A percentile compares a stretch with the other conserved stretches of the same genome.
phyloP scores from a whole-genome alignment of 768 basidiomycete species.

The Lactarius sanguifluus region DNA sequence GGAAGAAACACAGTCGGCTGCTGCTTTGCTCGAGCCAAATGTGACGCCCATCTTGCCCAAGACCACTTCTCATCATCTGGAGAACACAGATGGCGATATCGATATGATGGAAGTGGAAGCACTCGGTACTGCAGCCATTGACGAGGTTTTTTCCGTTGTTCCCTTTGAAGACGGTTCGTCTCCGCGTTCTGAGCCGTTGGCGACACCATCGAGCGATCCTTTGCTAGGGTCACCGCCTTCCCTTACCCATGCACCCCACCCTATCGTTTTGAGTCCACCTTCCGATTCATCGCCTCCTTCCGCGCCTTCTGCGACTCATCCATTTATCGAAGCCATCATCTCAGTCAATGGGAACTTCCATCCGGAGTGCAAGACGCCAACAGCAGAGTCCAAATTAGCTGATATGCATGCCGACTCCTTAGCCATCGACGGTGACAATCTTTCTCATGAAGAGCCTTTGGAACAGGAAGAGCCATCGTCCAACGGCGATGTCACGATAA shows the following conservation, averaged over 20 bases:
- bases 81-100: slow-evolving; percentile 22
- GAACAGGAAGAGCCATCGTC: neutral
- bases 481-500: slow-evolving; percentile 8
- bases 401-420: slow-evolving; percentile 6
- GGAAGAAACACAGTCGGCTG: slow-evolving; percentile 33
- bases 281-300: slow-evolving; percentile 6
- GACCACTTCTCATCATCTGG: slow-evolving; percentile 4
- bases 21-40: slow-evolving; percentile 16
- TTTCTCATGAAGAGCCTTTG: slow-evolving; percentile 1
- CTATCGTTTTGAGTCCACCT: slow-evolving; percentile 16
- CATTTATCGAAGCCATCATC: slow-evolving; percentile 16
- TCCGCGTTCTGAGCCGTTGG: slow-evolving; percentile 19
- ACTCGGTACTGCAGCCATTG: slow-evolving; percentile 1
- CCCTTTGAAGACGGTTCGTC: slow-evolving; percentile 17
- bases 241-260: neutral
- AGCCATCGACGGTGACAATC: slow-evolving; percentile 1
- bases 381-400: neutral
- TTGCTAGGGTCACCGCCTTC: slow-evolving; percentile 9
- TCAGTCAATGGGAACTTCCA: slow-evolving; percentile 16
- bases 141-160: slow-evolving; percentile 3
- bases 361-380: slow-evolving; percentile 7
- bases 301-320: slow-evolving; percentile 2
- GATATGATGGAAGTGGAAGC: slow-evolving; percentile 20
- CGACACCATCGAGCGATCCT: slow-evolving; percentile 23
- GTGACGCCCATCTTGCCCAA: neutral